phyloP scores from a whole-genome alignment of 2,329 filamentous ascomycete species.

The Aurifilum marmelostoma region DNA sequence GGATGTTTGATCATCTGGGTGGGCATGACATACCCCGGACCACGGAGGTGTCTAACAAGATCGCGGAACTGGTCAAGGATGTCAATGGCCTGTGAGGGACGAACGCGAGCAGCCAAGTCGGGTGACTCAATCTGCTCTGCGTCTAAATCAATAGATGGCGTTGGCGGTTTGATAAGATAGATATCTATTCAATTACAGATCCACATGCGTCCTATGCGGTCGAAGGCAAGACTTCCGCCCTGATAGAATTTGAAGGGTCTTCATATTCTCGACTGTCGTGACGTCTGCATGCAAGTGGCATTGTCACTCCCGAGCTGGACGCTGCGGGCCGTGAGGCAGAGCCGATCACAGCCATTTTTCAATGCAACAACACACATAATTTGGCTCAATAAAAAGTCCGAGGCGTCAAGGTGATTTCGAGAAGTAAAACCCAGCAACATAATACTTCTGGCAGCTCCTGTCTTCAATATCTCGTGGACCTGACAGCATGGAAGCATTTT shows the following conservation, averaged over 20 bases:
- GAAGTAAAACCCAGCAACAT: too few species aligned
- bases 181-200: not conserved
- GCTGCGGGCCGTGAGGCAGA: too few species aligned
- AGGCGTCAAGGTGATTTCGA: too few species aligned
- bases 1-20: slow-evolving; percentile 42
- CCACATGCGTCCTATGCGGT: not conserved
- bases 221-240: too few species aligned
- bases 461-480: not conserved
- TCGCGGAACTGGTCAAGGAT: slow-evolving; percentile 37
- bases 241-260: not conserved
- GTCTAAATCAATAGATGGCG: slow-evolving; percentile 2
- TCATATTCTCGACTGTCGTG: not conserved
- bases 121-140: not conserved
- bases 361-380: too few species aligned
- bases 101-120: not conserved
- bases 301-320: too few species aligned
- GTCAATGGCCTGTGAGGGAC: slow-evolving; percentile 15
- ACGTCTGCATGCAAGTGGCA: not conserved
- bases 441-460: too few species aligned
- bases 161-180: not conserved
- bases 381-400: too few species aligned
- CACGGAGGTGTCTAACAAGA: slow-evolving; percentile 37
- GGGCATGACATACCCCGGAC: slow-evolving; percentile 45
- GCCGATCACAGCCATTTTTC: too few species aligned
- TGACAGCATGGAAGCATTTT: not conserved